Conservation (phyloP, 2,329 filamentous ascomycete genomes). For the Colletotrichum sansevieriae region DNA sequence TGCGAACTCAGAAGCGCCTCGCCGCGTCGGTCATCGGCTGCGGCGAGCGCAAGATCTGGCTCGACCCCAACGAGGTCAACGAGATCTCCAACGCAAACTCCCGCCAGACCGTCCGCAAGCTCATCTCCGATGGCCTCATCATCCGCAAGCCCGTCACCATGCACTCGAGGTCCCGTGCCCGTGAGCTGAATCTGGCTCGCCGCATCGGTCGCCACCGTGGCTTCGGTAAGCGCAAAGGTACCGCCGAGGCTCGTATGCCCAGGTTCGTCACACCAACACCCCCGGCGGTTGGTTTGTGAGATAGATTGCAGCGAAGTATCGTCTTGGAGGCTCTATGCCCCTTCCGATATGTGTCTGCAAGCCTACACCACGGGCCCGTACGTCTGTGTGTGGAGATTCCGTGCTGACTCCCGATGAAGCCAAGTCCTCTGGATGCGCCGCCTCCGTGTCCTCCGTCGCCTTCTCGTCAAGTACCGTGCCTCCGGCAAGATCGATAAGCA, state of each 20-base stretch:
- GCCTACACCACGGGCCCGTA: not conserved
- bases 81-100: conserved; percentile 99
- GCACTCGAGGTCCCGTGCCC: conserved; percentile 97
- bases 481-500: conserved; percentile 99
- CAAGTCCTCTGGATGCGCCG: conserved; percentile 99
- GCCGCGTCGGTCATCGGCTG: conserved; percentile 98
- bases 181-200: conserved; percentile 94
- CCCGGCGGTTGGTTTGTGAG: conserved; percentile 1
- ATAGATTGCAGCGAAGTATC: not conserved
- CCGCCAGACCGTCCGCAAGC: conserved; percentile 99
- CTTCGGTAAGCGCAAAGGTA: conserved; percentile 99
- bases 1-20: conserved; percentile 99
- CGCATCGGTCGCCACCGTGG: conserved; percentile 97
- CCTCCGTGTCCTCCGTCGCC: conserved; percentile 97
- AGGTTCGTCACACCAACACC: conserved; percentile 71
- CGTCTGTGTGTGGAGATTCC: not conserved
- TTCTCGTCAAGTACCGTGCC: conserved; percentile 99
- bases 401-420: conserved; percentile 62
- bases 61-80: conserved; percentile 98
- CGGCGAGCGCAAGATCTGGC: conserved; percentile 99
- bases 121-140: conserved; percentile 99
- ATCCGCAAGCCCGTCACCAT: conserved; percentile 99
- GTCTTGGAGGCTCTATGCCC: not conserved
- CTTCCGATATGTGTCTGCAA: not conserved
- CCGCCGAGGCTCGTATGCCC: conserved; percentile 99